Percentiles rank a stretch among this genome's conserved stretches.
These are phyloP conservation scores for Xylaria sp. DNA, from an alignment of 2,329 filamentous ascomycete genomes.

Conservation along the genomic window DNA sequence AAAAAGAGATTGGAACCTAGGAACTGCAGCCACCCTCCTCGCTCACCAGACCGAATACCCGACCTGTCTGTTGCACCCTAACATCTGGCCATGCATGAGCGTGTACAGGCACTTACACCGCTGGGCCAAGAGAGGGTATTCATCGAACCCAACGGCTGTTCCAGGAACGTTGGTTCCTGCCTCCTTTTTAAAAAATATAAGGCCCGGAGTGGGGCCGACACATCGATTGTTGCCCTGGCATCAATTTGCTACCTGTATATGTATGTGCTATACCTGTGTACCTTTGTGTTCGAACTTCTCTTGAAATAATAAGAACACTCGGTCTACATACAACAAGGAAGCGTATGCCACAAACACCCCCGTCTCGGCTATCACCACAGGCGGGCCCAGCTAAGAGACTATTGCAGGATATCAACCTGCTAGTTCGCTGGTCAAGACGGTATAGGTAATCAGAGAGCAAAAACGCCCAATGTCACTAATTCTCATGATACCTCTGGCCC, in stretches of 20 bases:
- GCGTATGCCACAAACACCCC: background rate
- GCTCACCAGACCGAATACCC: too few relatives aligned
- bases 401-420: background rate
- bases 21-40: too few relatives aligned
- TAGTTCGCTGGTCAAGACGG: background rate
- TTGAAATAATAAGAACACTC: too few relatives aligned
- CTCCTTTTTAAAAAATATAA: background rate
- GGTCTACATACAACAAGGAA: too few relatives aligned
- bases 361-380: background rate
- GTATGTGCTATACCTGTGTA: too few relatives aligned
- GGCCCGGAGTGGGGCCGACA: background rate
- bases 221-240: background rate
- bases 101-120: too few relatives aligned
- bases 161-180: background rate
- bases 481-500: background rate
- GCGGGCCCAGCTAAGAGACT: background rate
- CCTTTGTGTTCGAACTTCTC: background rate
- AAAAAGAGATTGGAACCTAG: too few relatives aligned
- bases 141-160: background rate
- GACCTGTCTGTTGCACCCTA: too few relatives aligned
- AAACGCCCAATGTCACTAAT: background rate
- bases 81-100: too few relatives aligned
- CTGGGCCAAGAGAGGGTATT: background rate
- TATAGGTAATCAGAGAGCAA: background rate
- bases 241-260: background rate